Evolutionary conservation across 2,329 filamentous ascomycete species (phyloP), one percentile per base, ranked within the genome.

Genomic region (Conoideocrella luteorostrata): DNA sequence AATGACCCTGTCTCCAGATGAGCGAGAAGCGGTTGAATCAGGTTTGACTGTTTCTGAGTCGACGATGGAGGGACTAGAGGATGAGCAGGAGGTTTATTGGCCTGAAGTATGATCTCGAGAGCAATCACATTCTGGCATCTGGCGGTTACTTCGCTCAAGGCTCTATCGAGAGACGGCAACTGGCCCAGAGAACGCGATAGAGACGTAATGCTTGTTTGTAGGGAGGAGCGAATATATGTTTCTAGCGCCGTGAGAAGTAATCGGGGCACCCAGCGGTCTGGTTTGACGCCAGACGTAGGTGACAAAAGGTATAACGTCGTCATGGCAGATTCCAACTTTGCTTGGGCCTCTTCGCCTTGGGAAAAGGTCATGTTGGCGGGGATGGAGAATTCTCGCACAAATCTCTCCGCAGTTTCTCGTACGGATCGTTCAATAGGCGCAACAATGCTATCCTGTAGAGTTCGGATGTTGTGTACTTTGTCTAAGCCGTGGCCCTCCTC

Each of bases 61-160:
- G 70, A 59, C 20, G 49, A 47, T 4, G 54, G 38, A 9, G 67
- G 62, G 3, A 91, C 60, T 1, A 87, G 67, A 0, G 87, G 84
- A 55, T 95, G 88, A 0, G 62, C 34, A 0, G 88, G 86, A 1
- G 83, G 71, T 51, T 80, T 83, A 3, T 79, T 82, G 4, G 72
- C 70, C 39, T 80, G 78, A 6, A 97, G 78, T 2, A 96, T 76
- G 2, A 81, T 70, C 66, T 95, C 88, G 3, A 97, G 70, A 0
- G 88, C 88, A n/a, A 95, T 81, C 30, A 97, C 80, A 57, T 94
- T 95, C 60, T 95, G 90, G 59, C 91, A 96, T 36, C 87, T 77
- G 5, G 83, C 80, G 6, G 86, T 86, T 18, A 95, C 80, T 56
- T 97, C 93, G 13, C 79, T 71, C 2, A 97, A 72, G 0, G 88